phyloP scores from a whole-genome alignment of 345 rosid genomes.

The Pugionium cornutum region DNA sequence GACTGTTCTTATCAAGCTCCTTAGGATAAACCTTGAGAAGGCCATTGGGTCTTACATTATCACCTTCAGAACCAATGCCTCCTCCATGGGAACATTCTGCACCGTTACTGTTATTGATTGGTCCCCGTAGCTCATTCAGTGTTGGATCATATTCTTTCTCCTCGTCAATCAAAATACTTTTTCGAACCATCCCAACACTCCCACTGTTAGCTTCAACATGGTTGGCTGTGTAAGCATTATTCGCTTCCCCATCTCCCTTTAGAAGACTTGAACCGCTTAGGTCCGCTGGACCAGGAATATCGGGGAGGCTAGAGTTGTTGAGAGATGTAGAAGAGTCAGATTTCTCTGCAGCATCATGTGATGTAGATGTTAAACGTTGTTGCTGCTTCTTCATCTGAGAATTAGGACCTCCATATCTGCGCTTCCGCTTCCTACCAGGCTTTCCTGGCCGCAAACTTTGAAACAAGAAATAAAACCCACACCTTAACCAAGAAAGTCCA shows the following conservation, averaged over 20 bases:
- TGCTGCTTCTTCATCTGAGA: constrained; percentile 78
- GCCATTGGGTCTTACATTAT: constrained; percentile 48
- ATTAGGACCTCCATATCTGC: constrained; percentile 59
- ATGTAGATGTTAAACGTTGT: constrained; percentile 40
- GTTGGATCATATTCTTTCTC: constrained; percentile 83
- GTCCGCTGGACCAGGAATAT: constrained; percentile 39
- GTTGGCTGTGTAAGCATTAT: constrained; percentile 36
- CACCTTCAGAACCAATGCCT: constrained; percentile 49
- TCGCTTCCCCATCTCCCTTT: constrained; percentile 42
- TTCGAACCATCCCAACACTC: constrained; percentile 39
- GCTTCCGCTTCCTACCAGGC: constrained; percentile 79
- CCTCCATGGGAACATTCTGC: constrained; percentile 51
- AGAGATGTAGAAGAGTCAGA: constrained; percentile 45
- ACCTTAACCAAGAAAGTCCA: neutral
- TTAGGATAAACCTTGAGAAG: constrained; percentile 47
- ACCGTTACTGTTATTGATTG: constrained; percentile 47
- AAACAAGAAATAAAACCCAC: constrained; percentile 24
- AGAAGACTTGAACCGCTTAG: constrained; percentile 42
- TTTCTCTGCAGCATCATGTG: constrained; percentile 46
- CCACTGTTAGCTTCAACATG: constrained; percentile 53
- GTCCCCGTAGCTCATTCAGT: constrained; percentile 76
- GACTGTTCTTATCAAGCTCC: constrained; percentile 55
- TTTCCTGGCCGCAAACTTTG: constrained; percentile 74
- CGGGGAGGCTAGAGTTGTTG: constrained; percentile 41
- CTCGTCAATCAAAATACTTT: constrained; percentile 41